Base-by-base conservation (phyloP, 768 basidiomycete species). In the Mycena kentingensis region DNA sequence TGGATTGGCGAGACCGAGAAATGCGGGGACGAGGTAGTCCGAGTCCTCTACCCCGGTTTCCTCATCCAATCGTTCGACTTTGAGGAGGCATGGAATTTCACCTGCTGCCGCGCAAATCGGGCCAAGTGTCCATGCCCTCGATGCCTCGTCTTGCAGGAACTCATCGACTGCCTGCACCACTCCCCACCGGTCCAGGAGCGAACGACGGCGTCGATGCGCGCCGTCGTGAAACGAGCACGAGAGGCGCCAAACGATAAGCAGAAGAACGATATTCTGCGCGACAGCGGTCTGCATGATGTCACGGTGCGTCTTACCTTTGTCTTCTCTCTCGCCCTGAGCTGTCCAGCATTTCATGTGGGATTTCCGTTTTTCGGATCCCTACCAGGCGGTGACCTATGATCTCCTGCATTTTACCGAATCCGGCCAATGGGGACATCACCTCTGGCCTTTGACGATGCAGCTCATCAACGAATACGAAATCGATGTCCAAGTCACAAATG, bases 111-210 rank as follows among this genome's bases (percentile, higher is more conserved):
- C 3, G 61, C 62, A 28, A 58, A 62, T 11, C 26, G 24, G 19
- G 65, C 68, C 4, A 62, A 62, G 41, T 42, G 61, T 55, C 68
- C 69, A 26, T 70, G 69, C 42, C 63, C 66, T 0, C 61, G 63
- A 32, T 70, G 69, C 28, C 63, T 69, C 12, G 64, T 67, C 19
- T 32, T 43, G 2, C 42, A 63, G 12, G 46, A 48, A 4, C 7
- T 22, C 7, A 31, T 48, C 37, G 37, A 15, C 19, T 19, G 37
- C 11, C 37, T n/a, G 10, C 11, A 39, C 15, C 15, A 39, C 11
- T 11, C 18, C 19, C 10, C 37, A 22, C 10, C 19, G 13, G 11
- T n/a, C n/a, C n/a, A n/a, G n/a, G n/a, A 10, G 37, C 37, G 31
- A 32, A 39, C 37, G 18, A 39, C 37, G 11, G 37, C 10, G 37